Evolutionary conservation across 1,139 yeast genomes (phyloP), one percentile per base, ranked within the genome.

Genomic region (Blastobotrys apis): DNA sequence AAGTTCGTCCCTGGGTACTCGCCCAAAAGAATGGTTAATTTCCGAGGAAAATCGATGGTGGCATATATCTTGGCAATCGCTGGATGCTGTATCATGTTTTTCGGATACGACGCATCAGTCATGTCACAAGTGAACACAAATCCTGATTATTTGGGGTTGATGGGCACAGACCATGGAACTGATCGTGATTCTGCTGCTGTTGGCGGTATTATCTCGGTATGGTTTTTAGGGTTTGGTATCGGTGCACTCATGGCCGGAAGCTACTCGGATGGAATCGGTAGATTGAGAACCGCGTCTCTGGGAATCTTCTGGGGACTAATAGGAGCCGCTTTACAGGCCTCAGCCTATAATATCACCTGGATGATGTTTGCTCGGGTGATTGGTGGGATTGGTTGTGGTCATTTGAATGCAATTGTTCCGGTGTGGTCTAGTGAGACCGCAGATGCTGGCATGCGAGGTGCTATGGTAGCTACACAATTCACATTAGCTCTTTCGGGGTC

Each of bases 341-440:
- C 37, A 3, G 37, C 37, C 5, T 33, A 20, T 12, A 33, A 33
- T 21, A 33, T 33, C 19, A 33, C 37, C 37, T 33, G 37, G 37
- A 33, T 33, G 37, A 33, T 33, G 37, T 33, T 33, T 21, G 37
- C 37, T 2, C 13, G 37, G 3, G 37, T 33, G 5, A 33, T 33
- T 33, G 37, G 37, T 8, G 37, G 37, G 16, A 13, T 33, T 5
- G 37, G 37, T 3, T 33, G 37, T 19, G 37, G 37, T 5, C 37
- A 33, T 22, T 23, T 33, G 15, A 33, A 33, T 13, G 22, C 37
- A 33, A 33, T 33, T 13, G 12, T 33, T n/a, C 37, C 37, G 3
- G 37, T 33, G 3, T 33, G 37, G 37, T 20, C 37, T 10, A 20
- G 26, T 4, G 37, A 33, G 16, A 23, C 25, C 9, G 22, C 37